A percentile compares a stretch with the other conserved stretches of the same genome.
These are phyloP conservation scores for Penicillium goetzii DNA, from an alignment of 495 filamentous ascomycete genomes.

Conservation along the genomic window DNA sequence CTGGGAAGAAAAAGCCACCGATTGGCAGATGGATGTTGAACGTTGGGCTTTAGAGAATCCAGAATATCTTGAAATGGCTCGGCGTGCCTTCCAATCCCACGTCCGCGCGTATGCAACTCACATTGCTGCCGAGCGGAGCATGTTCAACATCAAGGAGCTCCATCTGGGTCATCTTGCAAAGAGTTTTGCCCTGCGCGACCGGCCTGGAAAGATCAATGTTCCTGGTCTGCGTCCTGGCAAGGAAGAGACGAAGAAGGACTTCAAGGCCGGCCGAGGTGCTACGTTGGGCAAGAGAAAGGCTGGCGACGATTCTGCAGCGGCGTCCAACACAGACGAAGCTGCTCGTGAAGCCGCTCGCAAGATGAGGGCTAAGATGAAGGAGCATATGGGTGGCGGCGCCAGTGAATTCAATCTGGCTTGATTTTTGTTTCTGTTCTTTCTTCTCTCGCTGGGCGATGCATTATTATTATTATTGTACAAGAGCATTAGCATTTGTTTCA, in stretches of 20 bases:
- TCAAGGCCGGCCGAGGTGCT: conserved; percentile 47
- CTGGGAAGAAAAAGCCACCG: conserved; percentile 72
- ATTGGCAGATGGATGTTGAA: conserved; percentile 77
- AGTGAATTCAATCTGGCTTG: conserved; percentile 90
- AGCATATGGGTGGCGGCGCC: conserved; percentile 69
- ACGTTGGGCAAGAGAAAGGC: conserved; percentile 44
- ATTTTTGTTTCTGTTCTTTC: conserved; percentile 18
- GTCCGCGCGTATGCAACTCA: conserved; percentile 95
- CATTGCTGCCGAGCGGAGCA: conserved; percentile 74
- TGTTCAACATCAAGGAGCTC: conserved; percentile 86
- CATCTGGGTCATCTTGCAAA: conserved; percentile 95
- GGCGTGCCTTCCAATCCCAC: conserved; percentile 86
- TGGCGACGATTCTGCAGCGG: conserved; percentile 38
- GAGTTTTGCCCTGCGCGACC: conserved; percentile 84
- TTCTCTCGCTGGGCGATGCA: conserved; percentile 27
- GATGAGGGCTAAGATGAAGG: conserved; percentile 82
- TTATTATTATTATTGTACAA: conserved; percentile 29
- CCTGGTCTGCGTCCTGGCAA: conserved; percentile 57
- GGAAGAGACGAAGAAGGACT: conserved; percentile 52
- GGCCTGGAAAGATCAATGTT: conserved; percentile 82
- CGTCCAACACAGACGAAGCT: conserved; percentile 62
- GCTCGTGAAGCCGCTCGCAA: conserved; percentile 63
- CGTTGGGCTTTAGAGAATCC: conserved; percentile 67
- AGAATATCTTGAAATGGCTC: conserved; percentile 68
- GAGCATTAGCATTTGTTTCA: conserved; percentile 51